Evolutionary conservation across 164 flowering plant species (phyloP), one percentile per base, ranked within the genome.

Genomic region (Aristolochia fimbriata): DNA sequence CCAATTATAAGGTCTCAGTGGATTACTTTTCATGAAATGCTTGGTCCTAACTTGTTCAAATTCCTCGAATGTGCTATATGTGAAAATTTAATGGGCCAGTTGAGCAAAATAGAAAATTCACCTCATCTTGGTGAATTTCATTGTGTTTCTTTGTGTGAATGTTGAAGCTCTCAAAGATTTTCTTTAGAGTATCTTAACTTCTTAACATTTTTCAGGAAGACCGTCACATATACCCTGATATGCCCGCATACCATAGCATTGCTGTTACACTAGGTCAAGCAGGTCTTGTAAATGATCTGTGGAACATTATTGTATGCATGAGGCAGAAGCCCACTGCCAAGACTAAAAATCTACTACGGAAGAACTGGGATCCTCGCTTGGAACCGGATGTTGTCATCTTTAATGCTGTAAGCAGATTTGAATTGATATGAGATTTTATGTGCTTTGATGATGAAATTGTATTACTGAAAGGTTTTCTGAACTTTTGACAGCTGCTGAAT

Each of bases 241-340:
- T 90, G 80, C 81, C 97, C 62, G 95, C 92, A 51, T 91, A 90
- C 64, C 97, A 75, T 61, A 77, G 85, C 62, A 77, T 84, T 66
- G 77, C 91, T 60, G 96, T 91, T 51, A 85, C 97, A 24, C 87
- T 94, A 53, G 99, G 97, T 50, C 95, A 94, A 81, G 85, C 89
- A 68, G 99, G 99, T 74, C 77, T 79, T 56, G 64, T 94, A 70
- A 88, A 75, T 61, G 89, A 91, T 62, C 63, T 94, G 75, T 17
- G 85, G 67, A 77, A 72, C 10, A 55, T 86, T 33, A 76, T 91
- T 60, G 95, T 91, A 52, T 51, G 73, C 81, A 85, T 91, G 97
- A 80, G 74, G 73, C 79, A 77, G 75, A 84, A 78, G 58, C 95
- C 95, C 67, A 62, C 79, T 0, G 80, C 74, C 60, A 74, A 53